Evolutionary conservation across 2,329 filamentous ascomycete genomes (phyloP).

Genomic region (Cryphonectria parasitica): DNA sequence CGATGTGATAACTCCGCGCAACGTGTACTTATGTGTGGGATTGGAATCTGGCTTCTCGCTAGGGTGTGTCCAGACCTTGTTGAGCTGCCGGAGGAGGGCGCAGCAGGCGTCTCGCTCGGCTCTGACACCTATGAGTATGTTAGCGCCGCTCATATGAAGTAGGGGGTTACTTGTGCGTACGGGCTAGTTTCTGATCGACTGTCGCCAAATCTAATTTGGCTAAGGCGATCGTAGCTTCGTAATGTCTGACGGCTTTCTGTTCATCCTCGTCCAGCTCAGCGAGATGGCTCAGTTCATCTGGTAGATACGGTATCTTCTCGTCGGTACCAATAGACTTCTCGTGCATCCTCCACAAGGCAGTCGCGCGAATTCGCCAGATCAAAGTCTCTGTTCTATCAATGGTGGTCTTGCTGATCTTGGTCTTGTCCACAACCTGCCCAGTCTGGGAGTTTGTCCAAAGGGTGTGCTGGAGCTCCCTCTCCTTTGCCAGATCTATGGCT

Average conservation of each 20-base stretch:
- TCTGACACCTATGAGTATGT: constrained; percentile 21
- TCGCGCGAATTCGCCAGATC: constrained; percentile 31
- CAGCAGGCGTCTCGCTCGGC: constrained; percentile 22
- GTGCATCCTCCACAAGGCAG: constrained; percentile 31
- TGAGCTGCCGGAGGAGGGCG: constrained; percentile 22
- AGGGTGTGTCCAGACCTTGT: constrained; percentile 19
- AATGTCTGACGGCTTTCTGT: constrained; percentile 23
- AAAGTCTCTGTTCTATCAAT: constrained; percentile 31
- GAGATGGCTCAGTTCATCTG: constrained; percentile 29
- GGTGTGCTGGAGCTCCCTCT: constrained; percentile 13
- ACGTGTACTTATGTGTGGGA: constrained; percentile 36
- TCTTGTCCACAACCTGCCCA: constrained; percentile 22
- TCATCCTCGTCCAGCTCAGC: constrained; percentile 31
- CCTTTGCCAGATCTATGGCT: constrained; percentile 26
- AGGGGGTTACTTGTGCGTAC: constrained; percentile 5
- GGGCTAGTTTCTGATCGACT: constrained; percentile 27
- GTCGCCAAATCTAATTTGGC: constrained; percentile 30
- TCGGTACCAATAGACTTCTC: constrained; percentile 29
- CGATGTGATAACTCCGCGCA: constrained; percentile 38
- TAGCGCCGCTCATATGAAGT: background rate
- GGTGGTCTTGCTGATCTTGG: constrained; percentile 29
- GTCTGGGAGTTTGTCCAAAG: constrained; percentile 27
- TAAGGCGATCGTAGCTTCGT: constrained; percentile 31
- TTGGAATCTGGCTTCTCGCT: constrained; percentile 32
- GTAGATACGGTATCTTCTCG: constrained; percentile 32